phyloP scores from a whole-genome alignment of 2,329 filamentous ascomycete genomes.

The Sporothrix humicola region DNA sequence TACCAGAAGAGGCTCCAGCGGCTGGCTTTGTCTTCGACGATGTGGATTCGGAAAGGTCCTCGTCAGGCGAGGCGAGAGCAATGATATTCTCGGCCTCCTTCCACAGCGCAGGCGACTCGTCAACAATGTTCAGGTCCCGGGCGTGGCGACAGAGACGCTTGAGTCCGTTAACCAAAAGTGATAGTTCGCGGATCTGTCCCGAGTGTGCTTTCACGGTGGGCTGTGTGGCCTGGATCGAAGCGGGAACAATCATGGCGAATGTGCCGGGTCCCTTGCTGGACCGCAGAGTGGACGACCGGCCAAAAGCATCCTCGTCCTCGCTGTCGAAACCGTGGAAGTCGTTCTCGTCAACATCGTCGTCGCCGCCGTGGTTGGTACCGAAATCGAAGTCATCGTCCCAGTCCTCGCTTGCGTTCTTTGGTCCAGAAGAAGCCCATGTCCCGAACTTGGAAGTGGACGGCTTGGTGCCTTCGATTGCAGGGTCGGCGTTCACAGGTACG shows the following conservation, averaged over 20 bases:
- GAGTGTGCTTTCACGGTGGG: constrained; percentile 83
- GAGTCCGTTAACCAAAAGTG: constrained; percentile 79
- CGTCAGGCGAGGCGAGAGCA: constrained; percentile 75
- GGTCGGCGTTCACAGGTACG: constrained; percentile 73
- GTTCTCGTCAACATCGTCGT: constrained; percentile 37
- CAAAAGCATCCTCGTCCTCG: constrained; percentile 26
- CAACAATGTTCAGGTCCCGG: constrained; percentile 67
- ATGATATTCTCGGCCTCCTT: constrained; percentile 87
- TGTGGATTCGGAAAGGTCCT: constrained; percentile 51
- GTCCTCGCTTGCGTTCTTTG: constrained; percentile 80
- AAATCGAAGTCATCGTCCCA: constrained; percentile 93
- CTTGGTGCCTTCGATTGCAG: constrained; percentile 57
- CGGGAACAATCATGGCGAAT: constrained; percentile 72
- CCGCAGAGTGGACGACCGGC: constrained; percentile 30
- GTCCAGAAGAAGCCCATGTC: constrained; percentile 79
- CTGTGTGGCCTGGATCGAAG: constrained; percentile 80
- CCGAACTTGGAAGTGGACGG: constrained; percentile 72
- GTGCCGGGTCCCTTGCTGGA: constrained; percentile 47
- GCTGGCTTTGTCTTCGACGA: neutral
- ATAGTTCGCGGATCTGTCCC: constrained; percentile 81
- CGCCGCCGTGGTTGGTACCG: constrained; percentile 51
- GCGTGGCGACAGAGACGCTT: constrained; percentile 77
- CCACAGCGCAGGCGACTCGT: constrained; percentile 70
- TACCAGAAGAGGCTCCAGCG: neutral
- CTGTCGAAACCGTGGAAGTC: constrained; percentile 21